Evolutionary conservation across 371 early-diverging fungal genomes (phyloP), one percentile per base, ranked within the genome.

Genomic region (Capillidium heterosporum): DNA sequence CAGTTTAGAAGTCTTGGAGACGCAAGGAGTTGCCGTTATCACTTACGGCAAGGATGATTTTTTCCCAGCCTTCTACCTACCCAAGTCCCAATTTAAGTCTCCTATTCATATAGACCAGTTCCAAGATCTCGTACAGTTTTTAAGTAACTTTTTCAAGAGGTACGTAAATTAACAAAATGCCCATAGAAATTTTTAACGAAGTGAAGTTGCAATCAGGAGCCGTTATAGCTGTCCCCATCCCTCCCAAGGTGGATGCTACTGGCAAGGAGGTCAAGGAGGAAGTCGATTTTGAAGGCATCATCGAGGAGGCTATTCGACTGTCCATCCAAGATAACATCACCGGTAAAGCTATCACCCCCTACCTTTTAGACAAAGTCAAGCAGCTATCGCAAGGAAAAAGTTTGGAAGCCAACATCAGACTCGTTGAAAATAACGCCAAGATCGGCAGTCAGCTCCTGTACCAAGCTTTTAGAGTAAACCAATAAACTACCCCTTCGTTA

Each of bases 1-100:
- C 57, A 95, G 92, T 0, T 70, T 95, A 19, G 95, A 95, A 67
- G 87, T 78, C 24, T 64, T 95, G n/a, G 95, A 95, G 67, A 94
- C 96, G 0, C 85, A 86, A 63, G 96, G 96, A 24, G 95, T 94
- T 0, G 78, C 93, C 0, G 95, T 94, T 0, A 72, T 82, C 0
- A 84, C 92, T 0, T 71, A 76, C 58, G 85, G 86, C 8, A 66
- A 48, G 5, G 4, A 4, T 13, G 63, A 62, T 0, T 75, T 77
- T 17, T 91, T 95, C 51, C 96, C 96, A 8, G 89, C 91, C 0
- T 95, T 95, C 67, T 95, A 88, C 64, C 80, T 81, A 1, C 81
- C 78, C 0, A 70, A 73, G 2, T 84, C 85, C 57, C 7, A 27
- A 27, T 48, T 27, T n/a, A 48, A 48, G n/a, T 11, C 17, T 28